Base-by-base conservation (phyloP, 139 green algal genomes). In the Penium margaritaceum region DNA sequence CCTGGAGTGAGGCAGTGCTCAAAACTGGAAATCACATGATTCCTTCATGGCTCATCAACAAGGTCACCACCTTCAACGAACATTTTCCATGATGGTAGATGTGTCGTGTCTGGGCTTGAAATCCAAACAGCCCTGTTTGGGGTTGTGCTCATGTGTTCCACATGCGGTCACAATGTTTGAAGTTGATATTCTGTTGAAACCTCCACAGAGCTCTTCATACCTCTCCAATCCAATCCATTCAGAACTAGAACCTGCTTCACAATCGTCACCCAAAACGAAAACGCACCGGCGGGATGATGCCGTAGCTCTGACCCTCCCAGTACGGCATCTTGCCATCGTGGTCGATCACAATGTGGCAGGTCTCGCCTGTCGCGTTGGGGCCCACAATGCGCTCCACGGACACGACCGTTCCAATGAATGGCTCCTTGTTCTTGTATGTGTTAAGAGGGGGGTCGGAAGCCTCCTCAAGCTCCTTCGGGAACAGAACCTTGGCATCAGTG, bases 291-390 rank as follows among this genome's bases (percentile, higher is more conserved):
- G 94, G 94, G 82, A 98, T 95, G 58, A 99, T 90, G 64, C 94
- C 94, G 82, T 98, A 98, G 33, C 89, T 95, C 87, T 98, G 94
- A 57, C 93, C 94, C 88, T 99, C 94, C 85, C 89, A 94, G 86
- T 95, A 98, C 61, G 94, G 94, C 68, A 97, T 95, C 64, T 98
- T 88, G 67, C 89, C 88, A 19, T 90, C 82, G 58, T 92, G 95
- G 77, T 98, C 85, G 76, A 98, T 94, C 76, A 98, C 86, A 76
- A 98, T 97, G 90, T 98, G 88, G 83, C 83, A 95, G 34, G 91
- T 96, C 86, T 98, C 90, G 67, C 90, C 90, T n/a, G 91, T 93
- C 47, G 88, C 90, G 79, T 98, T 97, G 75, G 94, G 91, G 69
- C 94, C 94, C 0, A 95, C 90, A 74, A 98, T 97, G 58, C 81